phyloP scores from a whole-genome alignment of 805 yeast species.

The Candida easanensis region DNA sequence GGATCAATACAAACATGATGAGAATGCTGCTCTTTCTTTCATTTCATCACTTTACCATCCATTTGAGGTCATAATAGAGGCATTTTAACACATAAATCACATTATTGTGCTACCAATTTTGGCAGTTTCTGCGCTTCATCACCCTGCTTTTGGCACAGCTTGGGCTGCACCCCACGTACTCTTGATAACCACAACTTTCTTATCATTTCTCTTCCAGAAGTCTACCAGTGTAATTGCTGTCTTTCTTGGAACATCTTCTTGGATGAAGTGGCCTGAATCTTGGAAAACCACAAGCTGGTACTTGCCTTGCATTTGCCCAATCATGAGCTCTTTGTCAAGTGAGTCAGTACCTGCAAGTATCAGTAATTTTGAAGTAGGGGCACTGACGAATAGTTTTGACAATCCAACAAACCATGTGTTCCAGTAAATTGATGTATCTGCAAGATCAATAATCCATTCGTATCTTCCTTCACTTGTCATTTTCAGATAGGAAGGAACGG shows the following conservation, averaged over 20 bases:
- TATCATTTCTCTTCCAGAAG: constrained; percentile 43
- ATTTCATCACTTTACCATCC: too few species aligned
- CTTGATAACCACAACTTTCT: constrained; percentile 32
- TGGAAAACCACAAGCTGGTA: constrained; percentile 84
- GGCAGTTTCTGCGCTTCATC: too few species aligned
- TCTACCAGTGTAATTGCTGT: constrained; percentile 53
- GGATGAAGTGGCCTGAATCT: constrained; percentile 90
- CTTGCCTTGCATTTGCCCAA: constrained; percentile 98
- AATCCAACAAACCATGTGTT: constrained; percentile 73
- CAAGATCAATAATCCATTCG: constrained; percentile 66
- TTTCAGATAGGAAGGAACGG: constrained; percentile 71
- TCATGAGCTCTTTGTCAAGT: constrained; percentile 77
- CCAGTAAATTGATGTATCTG: constrained; percentile 70
- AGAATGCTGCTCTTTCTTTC: too few species aligned
- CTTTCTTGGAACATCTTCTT: constrained; percentile 80
- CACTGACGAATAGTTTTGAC: constrained; percentile 49
- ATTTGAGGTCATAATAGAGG: too few species aligned
- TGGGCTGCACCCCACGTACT: constrained; percentile 40
- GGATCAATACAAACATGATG: too few species aligned
- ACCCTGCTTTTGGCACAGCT: too few species aligned
- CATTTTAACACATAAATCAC: too few species aligned
- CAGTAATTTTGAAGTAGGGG: constrained; percentile 63
- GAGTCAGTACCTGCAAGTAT: constrained; percentile 87
- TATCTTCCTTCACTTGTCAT: constrained; percentile 26
- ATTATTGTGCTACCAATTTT: too few species aligned